Evolutionary conservation across 2,329 filamentous ascomycete genomes (phyloP), one percentile per base, ranked within the genome.

Genomic region (Pseudogymnoascus sp.): DNA sequence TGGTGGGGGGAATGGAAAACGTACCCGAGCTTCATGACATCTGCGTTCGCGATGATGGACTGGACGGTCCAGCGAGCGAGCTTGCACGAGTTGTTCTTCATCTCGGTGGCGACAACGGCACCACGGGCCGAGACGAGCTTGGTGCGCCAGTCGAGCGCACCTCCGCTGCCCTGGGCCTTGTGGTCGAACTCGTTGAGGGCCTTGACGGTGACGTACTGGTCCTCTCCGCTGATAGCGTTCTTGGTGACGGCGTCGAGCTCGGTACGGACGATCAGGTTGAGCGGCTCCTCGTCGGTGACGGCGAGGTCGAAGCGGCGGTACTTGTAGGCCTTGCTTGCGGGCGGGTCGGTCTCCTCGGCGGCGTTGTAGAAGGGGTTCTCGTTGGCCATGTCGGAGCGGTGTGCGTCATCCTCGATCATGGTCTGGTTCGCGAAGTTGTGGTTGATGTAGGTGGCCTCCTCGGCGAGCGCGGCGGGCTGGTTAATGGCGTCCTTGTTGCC

Each of bases 31-130:
- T 97, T 99, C 92, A 99, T 97, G 68, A 92, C 83, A 74, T 99
- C 94, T n/a, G 94, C 92, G 79, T 92, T 92, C 75, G 93, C 92
- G 63, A 99, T 85, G 73, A 99, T 97, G 73, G 89, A 91, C 82
- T 99, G 94, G 45, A 93, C 91, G 33, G 94, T 96, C 94, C 94
- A 99, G 75, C 94, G 84, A 63, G 94, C 94, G 66, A 99, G 87
- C 83, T 99, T 99, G 89, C 91, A 96, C 74, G 87, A 92, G 85
- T 99, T 99, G 86, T 99, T 99, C 90, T 99, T 99, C 94, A 99
- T 99, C 81, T 99, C 94, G 11, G 94, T 99, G 19, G 94, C 94
- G 26, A 99, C 90, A 45, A 99, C 93, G 63, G 94, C 94, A 86
- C 94, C 94, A 72, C 94, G 89, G 81, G 97, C 92, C 70, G 88